Base-by-base conservation (phyloP, 2,329 filamentous ascomycete genomes). In the Colletotrichum spinosum region DNA sequence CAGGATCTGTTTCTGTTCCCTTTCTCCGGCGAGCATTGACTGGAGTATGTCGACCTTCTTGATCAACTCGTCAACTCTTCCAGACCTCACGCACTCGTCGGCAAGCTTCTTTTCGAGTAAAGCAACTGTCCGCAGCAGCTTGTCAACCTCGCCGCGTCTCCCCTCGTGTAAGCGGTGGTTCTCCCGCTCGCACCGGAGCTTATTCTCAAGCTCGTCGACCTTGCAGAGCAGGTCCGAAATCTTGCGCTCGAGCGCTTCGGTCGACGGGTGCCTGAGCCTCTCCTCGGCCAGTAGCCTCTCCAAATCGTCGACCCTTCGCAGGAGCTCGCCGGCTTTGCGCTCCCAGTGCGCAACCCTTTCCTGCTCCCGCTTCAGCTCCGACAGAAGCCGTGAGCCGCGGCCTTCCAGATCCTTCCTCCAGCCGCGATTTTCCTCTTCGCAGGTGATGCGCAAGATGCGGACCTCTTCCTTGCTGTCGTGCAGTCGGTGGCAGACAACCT, bases 301-400 rank as follows among this genome's bases (percentile, higher is more conserved):
- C 39, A 63, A 44, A 9, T 66, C 63, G 15, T 63, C 58, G 11
- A 66, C 42, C 9, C 53, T 50, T 2, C 59, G 52, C 33, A 50
- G 57, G 8, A 66, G 39, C 13, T 66, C 63, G 25, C 50, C 42
- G 12, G 63, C 63, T 38, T 93, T 93, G 45, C 96, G 88, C 94
- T 98, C 98, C 96, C 96, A 99, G 76, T 99, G 96, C 76, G 98
- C 96, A 70, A 97, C 95, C 12, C 93, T 89, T 75, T 96, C 97
- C 70, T 95, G 91, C 76, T 98, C 94, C 69, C 93, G 94, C 74
- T 98, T 96, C 8, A 99, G 86, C 72, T 99, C 96, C 37, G 97
- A 86, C 0, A 63, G 34, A 8, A 66, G 37, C 35, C 59, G 53
- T 44, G 52, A 46, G 38, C 63, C 56, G 12, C 63, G 59, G 37